Percentiles rank a stretch among this genome's conserved stretches.
phyloP scores from a whole-genome alignment of 495 filamentous ascomycete genomes.

The Xylaria castorea region DNA sequence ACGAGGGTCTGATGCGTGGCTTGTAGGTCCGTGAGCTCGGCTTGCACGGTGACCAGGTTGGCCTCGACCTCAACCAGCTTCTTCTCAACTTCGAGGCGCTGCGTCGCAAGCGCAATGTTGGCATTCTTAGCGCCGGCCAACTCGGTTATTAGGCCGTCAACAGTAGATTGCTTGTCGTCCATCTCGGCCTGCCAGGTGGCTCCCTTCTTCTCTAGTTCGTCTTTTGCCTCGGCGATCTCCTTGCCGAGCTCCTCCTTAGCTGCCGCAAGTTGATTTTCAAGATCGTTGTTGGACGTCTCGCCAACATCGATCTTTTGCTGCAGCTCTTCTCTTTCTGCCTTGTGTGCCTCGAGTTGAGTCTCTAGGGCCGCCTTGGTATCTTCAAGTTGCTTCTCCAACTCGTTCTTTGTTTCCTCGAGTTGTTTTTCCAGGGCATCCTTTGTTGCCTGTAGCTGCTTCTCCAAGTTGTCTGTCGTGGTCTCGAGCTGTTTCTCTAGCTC shows the following conservation, averaged over 20 bases:
- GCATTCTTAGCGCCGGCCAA: constrained; percentile 42
- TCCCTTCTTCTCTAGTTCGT: constrained; percentile 32
- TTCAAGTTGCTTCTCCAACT: constrained; percentile 29
- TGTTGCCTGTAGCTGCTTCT: constrained; percentile 2
- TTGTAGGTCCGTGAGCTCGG: constrained; percentile 35
- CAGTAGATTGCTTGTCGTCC: constrained; percentile 36
- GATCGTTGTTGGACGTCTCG: constrained; percentile 32
- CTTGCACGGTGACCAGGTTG: constrained; percentile 34
- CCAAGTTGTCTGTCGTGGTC: constrained; percentile 28
- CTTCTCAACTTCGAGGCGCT: constrained; percentile 33
- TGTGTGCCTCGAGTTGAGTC: constrained; percentile 23
- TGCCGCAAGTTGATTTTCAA: constrained; percentile 42
- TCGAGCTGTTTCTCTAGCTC: constrained; percentile 47
- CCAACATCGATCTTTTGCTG: constrained; percentile 24
- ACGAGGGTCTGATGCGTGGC: constrained; percentile 32
- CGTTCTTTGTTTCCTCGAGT: constrained; percentile 13
- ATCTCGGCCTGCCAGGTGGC: constrained; percentile 31
- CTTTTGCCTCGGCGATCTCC: constrained; percentile 31
- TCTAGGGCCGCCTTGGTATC: constrained; percentile 32
- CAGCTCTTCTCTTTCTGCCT: constrained; percentile 20
- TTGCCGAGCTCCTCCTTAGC: constrained; percentile 33
- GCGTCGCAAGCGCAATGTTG: constrained; percentile 38
- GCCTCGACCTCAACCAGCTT: constrained; percentile 34
- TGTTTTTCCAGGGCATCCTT: constrained; percentile 5
- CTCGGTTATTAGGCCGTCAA: constrained; percentile 39